phyloP scores from a whole-genome alignment of 257 asterid species.

The Plantago ovata region DNA sequence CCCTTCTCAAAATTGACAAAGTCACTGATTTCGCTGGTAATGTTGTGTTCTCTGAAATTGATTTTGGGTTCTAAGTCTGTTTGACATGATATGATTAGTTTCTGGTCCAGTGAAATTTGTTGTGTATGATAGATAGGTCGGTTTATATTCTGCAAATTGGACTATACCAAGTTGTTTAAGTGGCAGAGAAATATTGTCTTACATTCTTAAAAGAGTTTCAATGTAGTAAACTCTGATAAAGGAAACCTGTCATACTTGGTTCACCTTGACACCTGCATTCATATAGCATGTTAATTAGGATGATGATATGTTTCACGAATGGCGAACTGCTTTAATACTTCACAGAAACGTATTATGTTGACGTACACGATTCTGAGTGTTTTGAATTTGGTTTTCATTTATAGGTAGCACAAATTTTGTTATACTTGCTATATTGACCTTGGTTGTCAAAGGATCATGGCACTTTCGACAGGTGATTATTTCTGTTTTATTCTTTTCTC shows the following conservation, averaged over 20 bases:
- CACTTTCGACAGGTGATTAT: slow-evolving; percentile 76
- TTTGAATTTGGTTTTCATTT: slow-evolving; percentile 6
- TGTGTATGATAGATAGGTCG: background rate
- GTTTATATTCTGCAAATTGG: background rate
- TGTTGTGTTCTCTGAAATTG: too few relatives aligned
- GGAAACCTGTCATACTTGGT: too few relatives aligned
- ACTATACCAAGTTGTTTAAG: background rate
- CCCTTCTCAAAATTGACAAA: slow-evolving; percentile 82
- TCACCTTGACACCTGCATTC: too few relatives aligned
- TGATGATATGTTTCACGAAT: too few relatives aligned
- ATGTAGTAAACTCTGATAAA: too few relatives aligned
- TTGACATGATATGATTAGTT: slow-evolving; percentile 11
- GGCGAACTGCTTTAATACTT: too few relatives aligned
- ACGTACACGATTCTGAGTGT: background rate
- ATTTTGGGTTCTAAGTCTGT: background rate
- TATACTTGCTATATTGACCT: slow-evolving; percentile 71
- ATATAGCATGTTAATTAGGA: too few relatives aligned
- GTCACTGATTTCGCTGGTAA: slow-evolving; percentile 96
- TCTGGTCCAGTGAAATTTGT: background rate
- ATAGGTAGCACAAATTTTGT: slow-evolving; percentile 93
- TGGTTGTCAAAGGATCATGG: slow-evolving; percentile 87
- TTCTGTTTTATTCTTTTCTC: slow-evolving; percentile 18
- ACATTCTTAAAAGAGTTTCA: too few relatives aligned
- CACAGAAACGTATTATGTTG: too few relatives aligned
- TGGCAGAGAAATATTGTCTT: background rate